Evolutionary conservation across 768 basidiomycete species (phyloP), one percentile per base, ranked within the genome.

Genomic region (Lyophyllum decastes): DNA sequence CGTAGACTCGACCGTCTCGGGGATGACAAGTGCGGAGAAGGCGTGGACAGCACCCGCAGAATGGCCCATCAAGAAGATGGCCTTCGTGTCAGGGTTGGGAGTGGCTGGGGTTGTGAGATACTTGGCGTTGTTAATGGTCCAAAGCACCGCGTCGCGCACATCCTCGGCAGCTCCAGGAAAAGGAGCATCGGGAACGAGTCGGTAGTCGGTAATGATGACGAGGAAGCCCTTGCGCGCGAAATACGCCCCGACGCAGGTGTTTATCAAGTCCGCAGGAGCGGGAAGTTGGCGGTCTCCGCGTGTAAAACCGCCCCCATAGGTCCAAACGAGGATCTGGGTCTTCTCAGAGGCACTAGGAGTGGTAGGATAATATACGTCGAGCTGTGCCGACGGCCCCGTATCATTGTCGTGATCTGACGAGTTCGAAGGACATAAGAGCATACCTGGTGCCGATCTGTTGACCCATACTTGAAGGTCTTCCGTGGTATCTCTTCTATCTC

Each of bases 161-260:
- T 89, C 87, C 60, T 84, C 76, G 0, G 78, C 78, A 0, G 80
- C 75, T 0, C 72, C 75, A 0, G 88, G 88, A 66, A 80, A 88
- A 19, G 67, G 74, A 54, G 78, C 79, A 27, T 79, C 65, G 4
- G 88, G 87, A 5, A 80, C 80, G 40, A 90, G 79, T 0, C 86
- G 82, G 61, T 90, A 89, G 71, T 90, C 86, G 0, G 88, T 79
- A 59, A 90, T 83, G 61, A 88, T 71, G n/a, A 81, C 82, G 61
- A 88, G 59, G 70, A 86, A 80, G 0, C 87, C 87, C 17, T 69
- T 75, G 9, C 75, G 73, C 0, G 87, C 83, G 69, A 84, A 90
- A 73, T 81, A 89, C 2, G 84, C 72, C 0, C 82, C 88, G 8
- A 89, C 62, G 57, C 79, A 80, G n/a, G 76, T 73, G 64, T 88